Base-by-base conservation (phyloP, 805 yeast genomes). In the Yamadazyma paraphyllophila region DNA sequence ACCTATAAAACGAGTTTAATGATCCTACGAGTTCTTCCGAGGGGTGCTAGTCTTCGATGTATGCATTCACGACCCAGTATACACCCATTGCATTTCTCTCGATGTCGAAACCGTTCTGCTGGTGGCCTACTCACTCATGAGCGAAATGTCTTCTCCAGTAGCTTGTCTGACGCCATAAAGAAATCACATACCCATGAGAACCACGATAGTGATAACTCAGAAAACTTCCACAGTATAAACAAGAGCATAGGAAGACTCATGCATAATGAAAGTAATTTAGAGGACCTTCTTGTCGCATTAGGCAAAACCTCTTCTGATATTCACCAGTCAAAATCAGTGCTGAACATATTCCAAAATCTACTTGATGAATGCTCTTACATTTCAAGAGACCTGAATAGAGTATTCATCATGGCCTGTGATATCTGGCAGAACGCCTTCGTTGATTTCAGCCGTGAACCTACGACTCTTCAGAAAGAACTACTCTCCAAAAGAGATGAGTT, bases 361-460 rank as follows among this genome's bases (percentile, higher is more conserved):
- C 30, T 42, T 7, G 36, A 42, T 42, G 17, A 24, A 14, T 26
- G 36, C 29, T 12, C 33, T 27, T 32, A 26, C 4, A 27, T 33
- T 11, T n/a, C 20, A 17, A 15, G 20, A n/a, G 31, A 40, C 8
- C 16, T n/a, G 16, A 31, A 20, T 14, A 13, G 20, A 4, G 29
- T 16, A 5, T 39, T 44, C 17, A 7, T 35, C 6, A 35, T 49
- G 5, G 30, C 44, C 4, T 49, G 63, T 36, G 54, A 53, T 17
- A 51, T 57, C 11, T 66, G 71, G 71, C 46, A 48, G 13, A 38
- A 43, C 5, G 55, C 57, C 4, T 65, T 38, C 15, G 4, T 15
- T 49, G 45, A 17, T 34, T 31, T 7, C 34, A 34, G 30, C 7
- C 24, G 46, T 13, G 39, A 31, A 1, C 36, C 40, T 2, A 33